Percentiles rank a stretch among this genome's conserved stretches.
These are phyloP conservation scores for Ailanthus altissimus DNA, from an alignment of 345 rosid genomes.

Conservation along the genomic window DNA sequence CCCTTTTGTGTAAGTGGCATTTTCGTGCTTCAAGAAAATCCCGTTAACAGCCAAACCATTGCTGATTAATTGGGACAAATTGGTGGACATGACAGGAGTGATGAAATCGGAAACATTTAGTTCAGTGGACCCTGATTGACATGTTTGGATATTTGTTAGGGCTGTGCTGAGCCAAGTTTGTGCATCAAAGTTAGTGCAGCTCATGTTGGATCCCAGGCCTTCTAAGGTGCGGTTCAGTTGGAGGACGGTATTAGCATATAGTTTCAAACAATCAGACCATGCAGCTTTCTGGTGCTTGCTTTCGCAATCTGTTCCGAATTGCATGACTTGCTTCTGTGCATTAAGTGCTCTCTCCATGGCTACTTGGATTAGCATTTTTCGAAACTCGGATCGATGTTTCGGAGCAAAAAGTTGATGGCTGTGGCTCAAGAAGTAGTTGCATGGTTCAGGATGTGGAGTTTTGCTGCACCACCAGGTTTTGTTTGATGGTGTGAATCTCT, in stretches of 20 bases:
- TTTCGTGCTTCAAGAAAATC: slow-evolving; percentile 32
- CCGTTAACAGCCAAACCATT: slow-evolving; percentile 62
- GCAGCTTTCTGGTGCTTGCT: slow-evolving; percentile 41
- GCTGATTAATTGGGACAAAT: slow-evolving; percentile 56
- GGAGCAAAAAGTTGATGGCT: slow-evolving; percentile 32
- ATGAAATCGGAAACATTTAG: slow-evolving; percentile 57
- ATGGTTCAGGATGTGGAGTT: slow-evolving; percentile 80
- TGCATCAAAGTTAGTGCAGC: slow-evolving; percentile 58
- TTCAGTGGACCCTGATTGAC: slow-evolving; percentile 57
- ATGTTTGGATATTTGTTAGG: slow-evolving; percentile 74
- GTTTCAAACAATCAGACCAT: slow-evolving; percentile 65
- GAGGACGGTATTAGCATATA: slow-evolving; percentile 51
- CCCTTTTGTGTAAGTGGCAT: slow-evolving; percentile 15
- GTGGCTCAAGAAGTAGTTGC: slow-evolving; percentile 47
- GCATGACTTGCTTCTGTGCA: slow-evolving; percentile 32
- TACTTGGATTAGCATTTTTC: slow-evolving; percentile 46
- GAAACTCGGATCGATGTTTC: slow-evolving; percentile 49
- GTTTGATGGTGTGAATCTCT: slow-evolving; percentile 20
- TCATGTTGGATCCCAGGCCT: slow-evolving; percentile 30
- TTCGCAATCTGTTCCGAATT: slow-evolving; percentile 29
- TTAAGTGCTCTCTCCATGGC: slow-evolving; percentile 53
- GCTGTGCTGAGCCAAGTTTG: slow-evolving; percentile 94
- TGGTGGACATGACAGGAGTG: slow-evolving; percentile 45
- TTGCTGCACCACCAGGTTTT: slow-evolving; percentile 67
- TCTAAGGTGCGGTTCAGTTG: slow-evolving; percentile 62